Evolutionary conservation across 2,329 filamentous ascomycete genomes (phyloP), one percentile per base, ranked within the genome.

Genomic region (Cladophialophora yegresii): DNA sequence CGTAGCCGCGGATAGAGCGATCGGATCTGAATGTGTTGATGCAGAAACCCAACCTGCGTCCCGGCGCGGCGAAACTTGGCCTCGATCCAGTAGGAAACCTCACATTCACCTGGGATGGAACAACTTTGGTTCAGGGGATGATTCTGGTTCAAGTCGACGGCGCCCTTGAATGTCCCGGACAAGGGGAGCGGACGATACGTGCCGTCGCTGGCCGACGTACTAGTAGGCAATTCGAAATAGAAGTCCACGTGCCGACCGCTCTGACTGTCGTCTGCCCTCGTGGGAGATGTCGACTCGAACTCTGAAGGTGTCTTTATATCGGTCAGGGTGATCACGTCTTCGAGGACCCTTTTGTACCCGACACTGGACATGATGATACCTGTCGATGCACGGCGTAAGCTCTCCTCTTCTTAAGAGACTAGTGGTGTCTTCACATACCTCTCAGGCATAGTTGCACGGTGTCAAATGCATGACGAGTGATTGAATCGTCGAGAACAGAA

Each of bases 261-360:
- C 16, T 40, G 49, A 22, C 54, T 26, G 13, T 66, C 51, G 10
- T 57, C 58, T 40, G 20, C 20, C 3, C 36, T 36, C 28, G 43
- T 53, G n/a, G 22, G 36, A 28, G 45, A 28, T 7, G 16, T 16
- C 20, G 45, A 22, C n/a, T 36, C 47, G 47, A 68, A 68, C 16
- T 68, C 58, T 10, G 61, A 56, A 2, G 32, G 9, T 5, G 64
- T 36, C 40, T 66, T 68, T 51, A 68, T 60, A 53, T 68, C 66
- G 55, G 66, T 68, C 50, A 68, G 32, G 53, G 66, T 68, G 51
- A 68, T 68, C 36, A 68, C 61, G 50, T 68, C 66, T 40, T 68
- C 66, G 22, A 68, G 16, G 13, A 40, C 56, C 20, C 12, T 64
- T 36, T 51, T 62, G 28, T 50, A 26, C 16, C 66, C 66, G n/a